Evolutionary conservation across 2,329 filamentous ascomycete genomes (phyloP).

Genomic region (Cytospora piceicola): DNA sequence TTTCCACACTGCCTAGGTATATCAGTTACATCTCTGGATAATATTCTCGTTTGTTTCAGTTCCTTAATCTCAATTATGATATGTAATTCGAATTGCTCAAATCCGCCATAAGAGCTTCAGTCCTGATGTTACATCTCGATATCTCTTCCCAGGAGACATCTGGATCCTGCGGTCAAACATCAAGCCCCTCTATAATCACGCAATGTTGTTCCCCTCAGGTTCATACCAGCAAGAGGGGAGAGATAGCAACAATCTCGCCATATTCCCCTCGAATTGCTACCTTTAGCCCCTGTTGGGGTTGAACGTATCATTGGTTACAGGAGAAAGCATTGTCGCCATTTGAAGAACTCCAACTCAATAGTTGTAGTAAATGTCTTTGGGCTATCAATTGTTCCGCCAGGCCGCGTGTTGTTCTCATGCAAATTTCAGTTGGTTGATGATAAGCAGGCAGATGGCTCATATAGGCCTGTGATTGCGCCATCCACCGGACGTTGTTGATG

Average conservation of each 20-base stretch:
- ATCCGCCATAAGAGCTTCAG: too few relatives aligned
- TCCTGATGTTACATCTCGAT: too few relatives aligned
- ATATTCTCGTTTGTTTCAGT: too few relatives aligned
- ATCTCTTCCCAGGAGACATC: too few relatives aligned
- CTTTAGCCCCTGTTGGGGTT: background rate
- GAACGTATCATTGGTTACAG: background rate
- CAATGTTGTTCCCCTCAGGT: background rate
- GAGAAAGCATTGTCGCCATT: background rate
- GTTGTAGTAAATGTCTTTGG: background rate
- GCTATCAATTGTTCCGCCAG: background rate
- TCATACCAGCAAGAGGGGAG: background rate
- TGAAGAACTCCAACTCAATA: background rate
- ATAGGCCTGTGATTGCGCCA: constrained; percentile 1
- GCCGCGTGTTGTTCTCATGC: background rate
- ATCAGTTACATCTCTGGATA: too few relatives aligned
- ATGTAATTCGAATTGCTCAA: too few relatives aligned
- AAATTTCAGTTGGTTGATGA: background rate
- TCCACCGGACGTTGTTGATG: background rate
- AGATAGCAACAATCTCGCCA: constrained; percentile 27
- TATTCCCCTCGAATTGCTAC: constrained; percentile 27
- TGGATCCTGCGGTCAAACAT: background rate
- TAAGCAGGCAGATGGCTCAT: constrained; percentile 19
- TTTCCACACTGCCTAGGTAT: too few relatives aligned
- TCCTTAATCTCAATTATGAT: too few relatives aligned
- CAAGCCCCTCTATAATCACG: constrained; percentile 10